Evolutionary conservation across 1,284 basidiomycete genomes (phyloP), one percentile per base, ranked within the genome.

Genomic region (Apiotrichum domesticum): DNA sequence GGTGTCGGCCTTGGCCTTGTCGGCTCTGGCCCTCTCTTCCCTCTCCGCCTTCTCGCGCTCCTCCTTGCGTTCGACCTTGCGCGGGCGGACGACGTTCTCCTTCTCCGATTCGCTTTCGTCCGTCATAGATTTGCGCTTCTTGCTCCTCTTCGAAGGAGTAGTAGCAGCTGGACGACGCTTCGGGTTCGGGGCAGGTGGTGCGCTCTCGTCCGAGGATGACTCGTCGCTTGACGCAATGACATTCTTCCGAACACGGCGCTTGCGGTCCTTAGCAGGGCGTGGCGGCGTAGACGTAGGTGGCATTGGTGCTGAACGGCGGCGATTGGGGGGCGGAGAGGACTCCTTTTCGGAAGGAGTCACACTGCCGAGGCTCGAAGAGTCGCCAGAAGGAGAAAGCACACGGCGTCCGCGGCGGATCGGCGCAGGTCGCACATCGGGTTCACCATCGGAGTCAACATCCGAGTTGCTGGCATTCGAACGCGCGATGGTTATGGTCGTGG

Each of bases 401-500:
- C 52, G 57, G 11, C 54, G 57, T 4, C 55, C 52, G 5, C 54
- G 51, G 15, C 51, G 55, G 15, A 45, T 44, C 7, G 56, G 32
- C 1, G 57, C 54, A 7, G 60, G 52, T 3, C 54, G 58, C 1
- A 54, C 45, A 1, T 57, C 52, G 10, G 13, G 52, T 6, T 60
- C 65, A 5, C 50, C 44, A 15, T 56, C 52, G 7, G 49, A 52
- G 7, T 60, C 58, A 8, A 35, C 44, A 3, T 63, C 66, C 11
- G 52, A 55, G 35, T 66, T 61, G 8, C 65, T 66, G 41, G 65
- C 62, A 6, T 63, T 48, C 5, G 59, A 62, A 35, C 63, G 63
- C 1, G 59, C 64, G 6, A 70, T 51, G 3, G 72, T 73, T 34
- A 63, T 59, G 4, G 69, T 66, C 4, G 72, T 73, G 9, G 69